A percentile compares a stretch with the other conserved stretches of the same genome.
Conservation (phyloP, 2,329 filamentous ascomycete species). For the Penicillium thymicola region DNA sequence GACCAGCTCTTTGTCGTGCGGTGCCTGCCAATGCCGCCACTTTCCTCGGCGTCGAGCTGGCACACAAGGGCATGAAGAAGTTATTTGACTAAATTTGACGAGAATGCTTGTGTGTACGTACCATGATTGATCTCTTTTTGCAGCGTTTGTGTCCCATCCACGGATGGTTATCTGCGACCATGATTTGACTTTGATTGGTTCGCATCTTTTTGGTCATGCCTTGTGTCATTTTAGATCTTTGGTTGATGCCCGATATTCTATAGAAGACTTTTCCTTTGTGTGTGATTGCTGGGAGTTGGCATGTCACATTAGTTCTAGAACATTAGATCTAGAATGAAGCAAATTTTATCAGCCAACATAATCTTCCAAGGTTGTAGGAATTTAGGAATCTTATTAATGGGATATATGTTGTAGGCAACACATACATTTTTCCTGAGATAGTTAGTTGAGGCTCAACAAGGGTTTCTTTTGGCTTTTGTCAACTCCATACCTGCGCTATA, state of each 20-base stretch:
- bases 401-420: too few relatives aligned
- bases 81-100: slow-evolving; percentile 35
- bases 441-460: slow-evolving; percentile 5
- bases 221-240: neutral
- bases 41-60: slow-evolving; percentile 59
- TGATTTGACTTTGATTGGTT: slow-evolving; percentile 1
- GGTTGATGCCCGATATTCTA: neutral
- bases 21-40: slow-evolving; percentile 96
- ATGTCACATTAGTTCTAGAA: neutral
- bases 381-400: neutral
- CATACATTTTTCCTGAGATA: neutral
- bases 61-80: slow-evolving; percentile 50
- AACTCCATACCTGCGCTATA: neutral
- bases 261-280: neutral
- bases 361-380: neutral
- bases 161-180: slow-evolving; percentile 11
- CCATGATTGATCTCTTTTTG: slow-evolving; percentile 5
- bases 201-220: neutral
- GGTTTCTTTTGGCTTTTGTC: neutral
- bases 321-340: neutral
- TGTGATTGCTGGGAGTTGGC: neutral
- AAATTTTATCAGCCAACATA: neutral
- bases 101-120: slow-evolving; percentile 5
- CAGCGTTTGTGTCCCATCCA: slow-evolving; percentile 18
- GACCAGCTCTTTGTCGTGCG: slow-evolving; percentile 84